Evolutionary conservation across 2,329 filamentous ascomycete species (phyloP), one percentile per base, ranked within the genome.

Genomic region (Hypoxylon sp.): DNA sequence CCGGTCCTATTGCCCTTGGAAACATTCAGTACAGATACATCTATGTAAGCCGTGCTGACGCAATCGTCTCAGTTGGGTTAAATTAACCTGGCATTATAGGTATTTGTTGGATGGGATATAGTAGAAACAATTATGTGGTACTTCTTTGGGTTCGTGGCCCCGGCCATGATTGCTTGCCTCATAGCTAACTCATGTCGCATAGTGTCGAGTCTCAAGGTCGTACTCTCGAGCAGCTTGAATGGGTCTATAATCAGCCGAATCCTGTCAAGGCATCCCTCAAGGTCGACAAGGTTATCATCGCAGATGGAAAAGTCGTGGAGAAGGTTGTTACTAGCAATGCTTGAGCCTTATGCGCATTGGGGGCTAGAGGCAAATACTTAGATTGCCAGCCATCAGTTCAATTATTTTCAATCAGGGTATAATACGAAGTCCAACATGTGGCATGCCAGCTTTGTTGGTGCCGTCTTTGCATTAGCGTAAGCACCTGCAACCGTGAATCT

Each of bases 181-280:
- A 17, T 45, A 11, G n/a, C 69, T 74, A 45, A 72, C 52, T 9
- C 34, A n/a, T 23, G 19, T 14, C 17, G 1, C 25, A 46, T 60
- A 83, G 83, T 73, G 83, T 85, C 69, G 83, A 85, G 70, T 81
- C 82, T 3, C 82, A 85, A 66, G 83, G 83, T 51, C 82, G 83
- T 41, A 84, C 83, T 2, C 80, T 85, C 25, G 83, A 85, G 70
- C 79, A 85, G 72, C 78, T 85, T 36, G 82, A 84, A 69, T 84
- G 82, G 82, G 81, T 85, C 10, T 85, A 85, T 74, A 75, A 82
- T 70, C 83, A 85, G 72, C 80, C 81, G 23, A 82, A 82, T 68
- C 83, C 83, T 0, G 83, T 85, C 76, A 83, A 84, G 75, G 83
- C 83, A 10, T 85, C 83, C 3, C 77, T 81, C 63, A 78, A 77